phyloP scores from a whole-genome alignment of 2,329 filamentous ascomycete species.

The Clonostachys rhizophaga region DNA sequence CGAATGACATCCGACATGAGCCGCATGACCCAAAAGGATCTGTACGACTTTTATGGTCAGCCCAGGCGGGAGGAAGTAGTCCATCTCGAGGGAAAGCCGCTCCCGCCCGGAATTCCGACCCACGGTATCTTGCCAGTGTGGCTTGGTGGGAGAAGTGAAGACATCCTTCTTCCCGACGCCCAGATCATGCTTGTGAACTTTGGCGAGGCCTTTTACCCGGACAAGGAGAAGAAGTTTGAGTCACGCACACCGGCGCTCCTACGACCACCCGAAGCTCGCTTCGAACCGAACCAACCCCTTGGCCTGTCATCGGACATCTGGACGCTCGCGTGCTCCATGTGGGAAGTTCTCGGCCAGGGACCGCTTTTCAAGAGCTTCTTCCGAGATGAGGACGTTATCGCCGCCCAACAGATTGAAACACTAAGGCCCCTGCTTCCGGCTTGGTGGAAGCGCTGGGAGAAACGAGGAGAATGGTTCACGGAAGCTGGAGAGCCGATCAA shows the following conservation, averaged over 20 bases:
- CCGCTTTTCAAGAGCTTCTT: conserved; percentile 5
- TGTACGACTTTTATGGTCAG: conserved; percentile 13
- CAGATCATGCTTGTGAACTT: conserved; percentile 20
- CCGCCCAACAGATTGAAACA: conserved; percentile 8
- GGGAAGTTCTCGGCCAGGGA: conserved; percentile 18
- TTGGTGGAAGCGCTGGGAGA: conserved; percentile 10
- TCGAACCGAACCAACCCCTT: conserved; percentile 22
- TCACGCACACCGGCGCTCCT: neutral
- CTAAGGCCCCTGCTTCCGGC: conserved; percentile 7
- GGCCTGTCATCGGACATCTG: conserved; percentile 30
- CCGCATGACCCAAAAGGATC: conserved; percentile 9
- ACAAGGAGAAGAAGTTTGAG: conserved; percentile 4
- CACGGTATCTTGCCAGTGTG: conserved; percentile 19
- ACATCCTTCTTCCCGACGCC: conserved; percentile 14
- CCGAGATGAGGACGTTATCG: conserved; percentile 4
- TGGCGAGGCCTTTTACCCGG: conserved; percentile 21
- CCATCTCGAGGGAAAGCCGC: conserved; percentile 7
- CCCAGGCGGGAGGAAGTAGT: conserved; percentile 10
- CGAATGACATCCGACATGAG: conserved; percentile 9
- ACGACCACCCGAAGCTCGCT: conserved; percentile 22
- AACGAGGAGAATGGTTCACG: neutral
- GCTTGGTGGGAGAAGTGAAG: conserved; percentile 20
- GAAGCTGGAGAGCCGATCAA: conserved; percentile 2
- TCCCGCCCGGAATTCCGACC: conserved; percentile 15
- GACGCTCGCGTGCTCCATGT: conserved; percentile 28